Percentiles rank a stretch among this genome's conserved stretches.
phyloP scores from a whole-genome alignment of 2,329 filamentous ascomycete species.

The Diaporthe citrichinensis region DNA sequence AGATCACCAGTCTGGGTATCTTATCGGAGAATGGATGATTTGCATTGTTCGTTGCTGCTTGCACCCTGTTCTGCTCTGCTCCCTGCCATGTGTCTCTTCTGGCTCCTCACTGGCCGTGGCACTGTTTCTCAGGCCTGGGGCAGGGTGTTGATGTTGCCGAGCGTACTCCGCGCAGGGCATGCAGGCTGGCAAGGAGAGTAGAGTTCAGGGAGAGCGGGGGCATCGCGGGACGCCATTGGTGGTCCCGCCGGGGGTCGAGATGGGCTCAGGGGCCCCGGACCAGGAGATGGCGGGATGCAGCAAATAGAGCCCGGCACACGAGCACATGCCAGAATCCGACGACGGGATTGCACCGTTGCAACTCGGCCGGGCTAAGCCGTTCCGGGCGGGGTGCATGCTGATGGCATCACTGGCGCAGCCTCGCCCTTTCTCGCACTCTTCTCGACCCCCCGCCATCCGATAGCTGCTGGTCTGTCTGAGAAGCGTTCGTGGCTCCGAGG shows the following conservation, averaged over 20 bases:
- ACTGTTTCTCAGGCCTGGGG: background rate
- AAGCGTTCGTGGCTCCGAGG: background rate
- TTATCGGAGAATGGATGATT: conserved; percentile 24
- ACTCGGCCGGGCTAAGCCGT: conserved; percentile 32
- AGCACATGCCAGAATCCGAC: conserved; percentile 40
- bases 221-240: conserved; percentile 26
- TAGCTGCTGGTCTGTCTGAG: conserved; percentile 13
- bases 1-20: conserved; percentile 11
- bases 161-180: conserved; percentile 28
- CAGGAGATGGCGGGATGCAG: conserved; percentile 20
- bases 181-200: conserved; percentile 21
- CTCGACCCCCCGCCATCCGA: conserved; percentile 5
- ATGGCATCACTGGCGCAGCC: conserved; percentile 13
- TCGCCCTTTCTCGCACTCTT: background rate
- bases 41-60: conserved; percentile 27
- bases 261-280: conserved; percentile 35
- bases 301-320: conserved; percentile 33
- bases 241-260: conserved; percentile 8
- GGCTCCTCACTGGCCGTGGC: conserved; percentile 5
- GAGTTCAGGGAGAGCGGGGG: conserved; percentile 31
- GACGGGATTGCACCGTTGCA: conserved; percentile 40
- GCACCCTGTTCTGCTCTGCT: background rate
- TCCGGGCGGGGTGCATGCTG: conserved; percentile 30
- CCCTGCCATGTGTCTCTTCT: conserved; percentile 14
- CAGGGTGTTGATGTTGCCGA: conserved; percentile 25